Conservation (phyloP, 805 yeast genomes). For the Kuraishia piskuri region DNA sequence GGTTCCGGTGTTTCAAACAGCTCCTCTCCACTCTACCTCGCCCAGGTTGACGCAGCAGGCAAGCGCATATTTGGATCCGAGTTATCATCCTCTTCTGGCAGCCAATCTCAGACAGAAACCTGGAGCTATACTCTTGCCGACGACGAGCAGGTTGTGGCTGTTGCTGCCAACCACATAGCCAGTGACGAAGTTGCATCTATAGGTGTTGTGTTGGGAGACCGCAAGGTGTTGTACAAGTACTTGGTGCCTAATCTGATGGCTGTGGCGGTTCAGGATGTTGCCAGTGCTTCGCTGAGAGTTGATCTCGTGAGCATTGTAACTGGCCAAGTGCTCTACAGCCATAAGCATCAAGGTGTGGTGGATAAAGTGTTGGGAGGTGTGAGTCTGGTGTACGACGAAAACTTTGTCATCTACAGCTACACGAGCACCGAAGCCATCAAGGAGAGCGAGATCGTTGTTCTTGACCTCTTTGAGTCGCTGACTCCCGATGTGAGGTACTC, state of each 20-base stretch:
- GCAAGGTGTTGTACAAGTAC: constrained; percentile 76
- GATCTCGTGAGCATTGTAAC: constrained; percentile 59
- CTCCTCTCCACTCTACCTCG: not conserved
- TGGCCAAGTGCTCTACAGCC: constrained; percentile 50
- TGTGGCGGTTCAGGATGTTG: constrained; percentile 27
- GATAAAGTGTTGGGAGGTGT: constrained; percentile 29
- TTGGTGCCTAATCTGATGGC: constrained; percentile 61
- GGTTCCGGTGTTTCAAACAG: not conserved
- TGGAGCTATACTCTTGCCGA: not conserved
- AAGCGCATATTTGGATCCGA: not conserved
- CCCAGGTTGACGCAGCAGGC: not conserved
- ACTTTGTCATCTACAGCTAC: constrained; percentile 72
- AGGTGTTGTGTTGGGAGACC: constrained; percentile 62
- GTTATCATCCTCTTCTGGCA: no score
- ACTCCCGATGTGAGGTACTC: constrained; percentile 35
- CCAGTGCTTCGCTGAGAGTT: constrained; percentile 27
- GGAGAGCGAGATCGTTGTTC: constrained; percentile 53
- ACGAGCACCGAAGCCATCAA: constrained; percentile 36
- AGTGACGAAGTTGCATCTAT: constrained; percentile 41
- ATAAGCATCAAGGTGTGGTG: constrained; percentile 30
- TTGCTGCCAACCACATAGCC: constrained; percentile 28
- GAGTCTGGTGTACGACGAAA: constrained; percentile 61
- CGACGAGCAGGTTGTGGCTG: constrained; percentile 30
- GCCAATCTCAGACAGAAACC: not conserved
- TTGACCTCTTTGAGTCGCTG: constrained; percentile 72